Conservation (phyloP, 2,329 filamentous ascomycete species). For the Cladobotryum mycophilum region DNA sequence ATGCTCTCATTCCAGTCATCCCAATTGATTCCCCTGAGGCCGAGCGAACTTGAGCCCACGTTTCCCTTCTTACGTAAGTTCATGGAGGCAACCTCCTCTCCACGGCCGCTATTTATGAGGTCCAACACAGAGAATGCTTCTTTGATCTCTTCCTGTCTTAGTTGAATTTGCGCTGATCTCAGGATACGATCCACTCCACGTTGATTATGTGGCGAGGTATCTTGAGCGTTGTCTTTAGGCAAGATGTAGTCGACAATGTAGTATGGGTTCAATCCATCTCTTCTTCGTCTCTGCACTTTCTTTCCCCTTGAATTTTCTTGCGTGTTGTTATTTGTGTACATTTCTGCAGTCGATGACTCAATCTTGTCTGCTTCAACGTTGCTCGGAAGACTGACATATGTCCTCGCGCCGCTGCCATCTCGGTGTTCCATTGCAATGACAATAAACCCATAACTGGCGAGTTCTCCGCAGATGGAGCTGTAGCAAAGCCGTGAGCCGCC, state of each 20-base stretch:
- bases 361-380: slow-evolving; percentile 28
- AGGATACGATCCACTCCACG: slow-evolving; percentile 55
- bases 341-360: slow-evolving; percentile 22
- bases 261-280: slow-evolving; percentile 25
- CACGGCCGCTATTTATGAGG: slow-evolving; percentile 49
- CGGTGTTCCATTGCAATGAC: slow-evolving; percentile 60
- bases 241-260: slow-evolving; percentile 58
- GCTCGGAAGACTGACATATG: slow-evolving; percentile 51
- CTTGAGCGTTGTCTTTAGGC: slow-evolving; percentile 46
- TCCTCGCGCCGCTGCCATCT: slow-evolving; percentile 57
- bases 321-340: slow-evolving; percentile 16
- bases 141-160: slow-evolving; percentile 58
- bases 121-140: slow-evolving; percentile 53
- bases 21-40: slow-evolving; percentile 52
- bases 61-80: slow-evolving; percentile 55
- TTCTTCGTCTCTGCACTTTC: slow-evolving; percentile 22
- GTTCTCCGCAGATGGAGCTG: slow-evolving; percentile 57
- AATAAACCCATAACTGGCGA: slow-evolving; percentile 60
- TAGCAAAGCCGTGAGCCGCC: slow-evolving; percentile 59
- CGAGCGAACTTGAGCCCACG: slow-evolving; percentile 52
- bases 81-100: slow-evolving; percentile 39
- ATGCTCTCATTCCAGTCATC: slow-evolving; percentile 49
- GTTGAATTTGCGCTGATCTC: slow-evolving; percentile 54
- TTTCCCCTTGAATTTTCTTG: slow-evolving; percentile 26
- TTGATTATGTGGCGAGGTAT: slow-evolving; percentile 49